phyloP scores from a whole-genome alignment of 805 yeast genomes.

The Cyberlindnera amylophila region DNA sequence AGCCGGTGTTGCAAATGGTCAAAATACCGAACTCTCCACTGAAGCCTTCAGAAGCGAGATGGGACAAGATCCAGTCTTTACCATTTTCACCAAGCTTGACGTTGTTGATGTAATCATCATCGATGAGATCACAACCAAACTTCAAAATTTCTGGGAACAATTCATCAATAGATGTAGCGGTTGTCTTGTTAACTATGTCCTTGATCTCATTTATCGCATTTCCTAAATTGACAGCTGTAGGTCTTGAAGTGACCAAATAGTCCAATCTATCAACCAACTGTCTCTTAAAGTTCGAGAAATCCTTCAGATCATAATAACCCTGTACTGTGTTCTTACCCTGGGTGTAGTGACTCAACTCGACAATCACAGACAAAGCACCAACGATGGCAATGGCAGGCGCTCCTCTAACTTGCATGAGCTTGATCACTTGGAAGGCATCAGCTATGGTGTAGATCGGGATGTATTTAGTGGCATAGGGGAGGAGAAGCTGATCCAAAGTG shows the following conservation, averaged over 20 bases:
- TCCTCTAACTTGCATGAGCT: conserved; percentile 91
- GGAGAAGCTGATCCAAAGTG: conserved; percentile 74
- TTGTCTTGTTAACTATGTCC: conserved; percentile 30
- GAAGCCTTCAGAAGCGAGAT: conserved; percentile 44
- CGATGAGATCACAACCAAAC: conserved; percentile 55
- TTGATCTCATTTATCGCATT: conserved; percentile 53
- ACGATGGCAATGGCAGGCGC: conserved; percentile 99
- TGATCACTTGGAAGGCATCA: conserved; percentile 81
- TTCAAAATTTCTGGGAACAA: conserved; percentile 34
- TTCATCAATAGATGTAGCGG: conserved; percentile 21
- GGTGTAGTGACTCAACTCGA: conserved; percentile 49
- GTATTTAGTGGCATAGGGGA: conserved; percentile 78
- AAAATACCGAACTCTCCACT: conserved; percentile 71
- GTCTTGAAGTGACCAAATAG: conserved; percentile 72
- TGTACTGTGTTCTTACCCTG: conserved; percentile 27
- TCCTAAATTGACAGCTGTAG: conserved; percentile 91
- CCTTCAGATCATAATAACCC: conserved; percentile 30
- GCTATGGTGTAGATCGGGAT: conserved; percentile 57
- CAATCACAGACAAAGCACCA: conserved; percentile 77
- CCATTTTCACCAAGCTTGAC: conserved; percentile 78
- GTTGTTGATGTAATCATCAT: conserved; percentile 78
- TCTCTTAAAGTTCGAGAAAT: conserved; percentile 33
- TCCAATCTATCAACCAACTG: conserved; percentile 49
- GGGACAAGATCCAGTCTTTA: conserved; percentile 53
- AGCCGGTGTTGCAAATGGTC: conserved; percentile 95